A percentile compares a stretch with the other conserved stretches of the same genome.
Evolutionary conservation across 139 green algal genomes (phyloP).

Genomic region (Chlorella sp.): DNA sequence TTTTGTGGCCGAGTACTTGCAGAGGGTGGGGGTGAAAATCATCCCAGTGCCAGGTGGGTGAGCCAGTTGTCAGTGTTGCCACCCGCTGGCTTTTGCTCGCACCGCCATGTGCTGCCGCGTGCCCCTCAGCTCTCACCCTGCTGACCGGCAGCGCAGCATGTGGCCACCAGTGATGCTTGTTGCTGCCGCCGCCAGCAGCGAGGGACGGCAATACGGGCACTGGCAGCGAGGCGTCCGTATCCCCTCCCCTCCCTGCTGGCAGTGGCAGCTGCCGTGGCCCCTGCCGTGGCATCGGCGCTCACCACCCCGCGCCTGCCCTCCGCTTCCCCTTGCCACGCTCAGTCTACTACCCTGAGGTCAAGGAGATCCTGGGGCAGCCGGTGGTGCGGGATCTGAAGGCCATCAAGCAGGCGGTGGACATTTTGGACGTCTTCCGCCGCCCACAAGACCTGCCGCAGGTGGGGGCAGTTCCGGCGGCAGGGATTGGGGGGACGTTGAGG

Average conservation of each 20-base stretch:
- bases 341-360: slow-evolving; percentile 66
- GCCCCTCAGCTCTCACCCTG: too few species aligned
- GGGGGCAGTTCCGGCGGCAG: not conserved
- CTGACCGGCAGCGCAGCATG: too few species aligned
- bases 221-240: too few species aligned
- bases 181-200: too few species aligned
- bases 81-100: not conserved
- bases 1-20: slow-evolving; percentile 64
- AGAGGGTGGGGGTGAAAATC: slow-evolving; percentile 55
- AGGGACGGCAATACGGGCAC: too few species aligned
- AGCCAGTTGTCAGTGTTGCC: not conserved
- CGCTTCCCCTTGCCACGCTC: not conserved
- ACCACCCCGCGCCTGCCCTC: not conserved
- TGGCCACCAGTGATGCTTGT: too few species aligned
- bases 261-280: too few species aligned
- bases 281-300: too few species aligned
- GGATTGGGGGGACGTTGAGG: not conserved
- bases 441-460: slow-evolving; percentile 19
- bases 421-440: slow-evolving; percentile 60
- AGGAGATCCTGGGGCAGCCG: slow-evolving; percentile 57
- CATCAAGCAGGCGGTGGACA: slow-evolving; percentile 49
- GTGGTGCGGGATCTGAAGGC: slow-evolving; percentile 58
- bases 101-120: too few species aligned
- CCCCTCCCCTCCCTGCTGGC: too few species aligned
- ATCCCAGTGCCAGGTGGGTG: slow-evolving; percentile 60